These are phyloP conservation scores for Sequoiadendron giganteum DNA, from an alignment of 75 land plant species.

Conservation along the genomic window DNA sequence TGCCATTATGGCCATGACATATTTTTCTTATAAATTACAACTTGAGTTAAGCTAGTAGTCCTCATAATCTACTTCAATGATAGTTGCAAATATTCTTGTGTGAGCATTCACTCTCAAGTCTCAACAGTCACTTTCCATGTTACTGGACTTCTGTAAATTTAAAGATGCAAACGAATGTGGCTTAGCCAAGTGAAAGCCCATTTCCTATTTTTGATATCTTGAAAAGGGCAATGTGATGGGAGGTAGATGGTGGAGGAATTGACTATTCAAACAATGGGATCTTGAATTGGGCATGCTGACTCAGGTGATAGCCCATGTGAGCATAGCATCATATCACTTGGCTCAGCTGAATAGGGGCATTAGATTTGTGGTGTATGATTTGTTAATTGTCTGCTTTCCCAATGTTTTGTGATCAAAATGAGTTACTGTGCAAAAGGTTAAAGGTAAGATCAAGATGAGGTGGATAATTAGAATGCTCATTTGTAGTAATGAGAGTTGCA, in stretches of 20 bases:
- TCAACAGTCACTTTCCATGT: not conserved
- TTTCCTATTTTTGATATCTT: not conserved
- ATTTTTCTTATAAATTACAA: constrained; percentile 69
- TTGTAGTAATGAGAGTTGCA: not conserved
- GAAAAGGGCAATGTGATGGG: not conserved
- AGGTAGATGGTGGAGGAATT: not conserved
- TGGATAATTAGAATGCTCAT: not conserved
- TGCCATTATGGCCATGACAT: constrained; percentile 63
- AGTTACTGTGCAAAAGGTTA: not conserved
- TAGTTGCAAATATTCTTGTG: not conserved
- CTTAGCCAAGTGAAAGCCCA: not conserved
- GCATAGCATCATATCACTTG: not conserved
- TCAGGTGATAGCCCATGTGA: not conserved
- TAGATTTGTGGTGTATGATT: not conserved
- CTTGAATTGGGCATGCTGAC: not conserved
- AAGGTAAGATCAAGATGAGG: not conserved
- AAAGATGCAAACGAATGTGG: not conserved
- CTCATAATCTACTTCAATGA: not conserved
- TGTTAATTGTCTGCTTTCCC: not conserved
- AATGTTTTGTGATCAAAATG: not conserved
- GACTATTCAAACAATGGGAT: not conserved
- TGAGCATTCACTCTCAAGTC: constrained; percentile 2
- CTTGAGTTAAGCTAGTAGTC: constrained; percentile 22
- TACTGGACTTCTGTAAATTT: not conserved
- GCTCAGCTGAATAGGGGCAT: not conserved